Base-by-base conservation (phyloP, 2,329 filamentous ascomycete genomes). In the Aspergillus proliferans region DNA sequence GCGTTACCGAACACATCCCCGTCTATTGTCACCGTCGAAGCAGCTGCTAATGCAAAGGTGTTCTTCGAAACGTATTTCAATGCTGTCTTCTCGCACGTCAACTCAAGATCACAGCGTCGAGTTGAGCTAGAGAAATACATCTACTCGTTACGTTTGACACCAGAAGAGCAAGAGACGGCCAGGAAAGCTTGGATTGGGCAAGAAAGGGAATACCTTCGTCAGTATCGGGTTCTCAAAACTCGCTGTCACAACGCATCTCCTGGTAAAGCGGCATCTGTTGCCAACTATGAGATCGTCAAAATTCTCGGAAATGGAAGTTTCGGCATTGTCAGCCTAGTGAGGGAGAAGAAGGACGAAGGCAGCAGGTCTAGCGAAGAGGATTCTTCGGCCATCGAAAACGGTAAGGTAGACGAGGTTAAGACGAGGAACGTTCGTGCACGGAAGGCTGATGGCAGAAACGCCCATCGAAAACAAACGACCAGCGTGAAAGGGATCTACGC, bases 231-330 rank as follows among this genome's bases (percentile, higher is more conserved):
- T 0, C 74, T 94, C 60, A 88, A 87, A 59, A 76, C 81, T 9
- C 81, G 78, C 41, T 81, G 79, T 14, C 73, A 77, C 42, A 62
- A 64, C 26, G 48, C 47, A 19, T 59, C 53, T 55, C 64, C 70
- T n/a, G 71, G 73, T 22, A 70, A 78, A 55, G 74, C 75, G 2
- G 74, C 79, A 12, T 76, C 76, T 40, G 65, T 78, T 19, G 79
- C 82, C 7, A 81, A 83, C n/a, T 96, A 92, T 61, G 86, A 95
- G 55, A 77, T 85, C 10, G 71, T 97, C 26, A 87, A 90, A 57
- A 78, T 94, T 15, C 76, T 97, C 4, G 91, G 93, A 0, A 95
- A 93, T 65, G 92, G 93, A 7, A 96, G 91, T 63, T 98, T 97
- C 69, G 92, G 93, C 0, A 85, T 95, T 21, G 93, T 98, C 14